These are phyloP conservation scores for Hemisphaericaspora nanyangensis DNA, from an alignment of 805 yeast species.

Conservation along the genomic window DNA sequence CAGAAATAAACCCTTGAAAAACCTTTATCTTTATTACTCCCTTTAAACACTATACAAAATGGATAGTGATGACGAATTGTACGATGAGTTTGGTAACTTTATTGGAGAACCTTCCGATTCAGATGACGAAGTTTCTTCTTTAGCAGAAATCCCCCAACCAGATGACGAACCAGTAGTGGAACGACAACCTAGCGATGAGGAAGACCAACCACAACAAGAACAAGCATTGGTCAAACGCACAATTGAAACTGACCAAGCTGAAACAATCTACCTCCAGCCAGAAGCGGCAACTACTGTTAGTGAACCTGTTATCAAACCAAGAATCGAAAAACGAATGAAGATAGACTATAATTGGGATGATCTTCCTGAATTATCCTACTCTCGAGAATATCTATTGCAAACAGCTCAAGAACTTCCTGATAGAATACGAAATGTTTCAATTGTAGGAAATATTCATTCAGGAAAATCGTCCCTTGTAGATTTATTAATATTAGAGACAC, in stretches of 20 bases:
- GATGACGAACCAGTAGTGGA: constrained; percentile 5
- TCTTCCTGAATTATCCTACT: constrained; percentile 59
- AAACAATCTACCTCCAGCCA: constrained; percentile 3
- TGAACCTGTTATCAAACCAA: constrained; percentile 20
- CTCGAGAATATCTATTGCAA: constrained; percentile 57
- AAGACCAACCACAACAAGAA: constrained; percentile 6
- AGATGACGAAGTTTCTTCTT: constrained; percentile 36
- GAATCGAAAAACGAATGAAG: constrained; percentile 23
- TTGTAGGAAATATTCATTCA: constrained; percentile 77
- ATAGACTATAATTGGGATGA: constrained; percentile 15
- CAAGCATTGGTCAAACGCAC: constrained; percentile 16
- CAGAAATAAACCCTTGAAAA: too few relatives aligned
- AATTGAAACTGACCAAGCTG: constrained; percentile 2
- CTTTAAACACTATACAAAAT: too few relatives aligned
- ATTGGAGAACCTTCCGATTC: constrained; percentile 51
- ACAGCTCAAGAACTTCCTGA: constrained; percentile 49
- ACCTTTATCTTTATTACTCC: too few relatives aligned
- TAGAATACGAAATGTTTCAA: constrained; percentile 66
- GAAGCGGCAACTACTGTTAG: constrained; percentile 18
- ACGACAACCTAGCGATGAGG: constrained; percentile 3
- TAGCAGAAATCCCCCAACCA: constrained; percentile 12
- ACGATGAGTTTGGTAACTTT: constrained; percentile 79
- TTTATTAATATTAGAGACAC: constrained; percentile 63
- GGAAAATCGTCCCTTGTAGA: constrained; percentile 87
- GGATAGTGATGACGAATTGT: constrained; percentile 56